These are phyloP conservation scores for Vitis hybrid DNA, from an alignment of 177 flowering plant genomes.

Conservation along the genomic window DNA sequence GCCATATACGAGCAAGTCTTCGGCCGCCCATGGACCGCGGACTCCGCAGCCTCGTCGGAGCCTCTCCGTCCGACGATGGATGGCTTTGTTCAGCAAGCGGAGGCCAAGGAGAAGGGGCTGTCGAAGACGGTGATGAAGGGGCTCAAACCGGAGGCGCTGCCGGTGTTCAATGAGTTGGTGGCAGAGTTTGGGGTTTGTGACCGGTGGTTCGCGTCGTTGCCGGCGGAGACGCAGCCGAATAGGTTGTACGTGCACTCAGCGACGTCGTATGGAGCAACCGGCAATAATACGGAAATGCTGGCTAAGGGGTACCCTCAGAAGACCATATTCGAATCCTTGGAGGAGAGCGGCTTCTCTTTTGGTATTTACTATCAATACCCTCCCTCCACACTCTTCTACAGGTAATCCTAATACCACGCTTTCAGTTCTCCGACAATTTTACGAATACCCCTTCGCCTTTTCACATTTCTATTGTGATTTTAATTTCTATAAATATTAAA, in stretches of 20 bases:
- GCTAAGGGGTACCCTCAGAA: slow-evolving; percentile 51
- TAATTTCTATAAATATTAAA: no score
- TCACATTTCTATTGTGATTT: no score
- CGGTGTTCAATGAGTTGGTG: slow-evolving; percentile 46
- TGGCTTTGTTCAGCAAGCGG: slow-evolving; percentile 46
- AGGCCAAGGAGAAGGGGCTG: slow-evolving; percentile 20
- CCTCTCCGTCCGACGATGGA: slow-evolving; percentile 22
- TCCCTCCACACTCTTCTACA: slow-evolving; percentile 23
- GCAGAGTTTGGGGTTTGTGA: slow-evolving; percentile 52
- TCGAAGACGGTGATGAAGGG: slow-evolving; percentile 48
- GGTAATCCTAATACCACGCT: no score
- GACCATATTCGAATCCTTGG: slow-evolving; percentile 53
- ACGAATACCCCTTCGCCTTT: no score
- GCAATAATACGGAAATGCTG: slow-evolving; percentile 37
- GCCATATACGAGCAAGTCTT: slow-evolving; percentile 48
- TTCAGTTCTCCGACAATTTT: no score
- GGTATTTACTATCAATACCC: slow-evolving; percentile 43
- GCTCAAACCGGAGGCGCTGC: slow-evolving; percentile 38
- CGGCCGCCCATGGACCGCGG: slow-evolving; percentile 28
- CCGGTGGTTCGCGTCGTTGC: slow-evolving; percentile 63
- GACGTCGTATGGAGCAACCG: slow-evolving; percentile 49
- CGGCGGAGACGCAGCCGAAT: slow-evolving; percentile 59
- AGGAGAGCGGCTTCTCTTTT: slow-evolving; percentile 35
- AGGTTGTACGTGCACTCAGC: slow-evolving; percentile 54
- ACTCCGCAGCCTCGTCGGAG: neutral